phyloP scores from a whole-genome alignment of 2,329 filamentous ascomycete genomes.

The Phialophora chinensis region DNA sequence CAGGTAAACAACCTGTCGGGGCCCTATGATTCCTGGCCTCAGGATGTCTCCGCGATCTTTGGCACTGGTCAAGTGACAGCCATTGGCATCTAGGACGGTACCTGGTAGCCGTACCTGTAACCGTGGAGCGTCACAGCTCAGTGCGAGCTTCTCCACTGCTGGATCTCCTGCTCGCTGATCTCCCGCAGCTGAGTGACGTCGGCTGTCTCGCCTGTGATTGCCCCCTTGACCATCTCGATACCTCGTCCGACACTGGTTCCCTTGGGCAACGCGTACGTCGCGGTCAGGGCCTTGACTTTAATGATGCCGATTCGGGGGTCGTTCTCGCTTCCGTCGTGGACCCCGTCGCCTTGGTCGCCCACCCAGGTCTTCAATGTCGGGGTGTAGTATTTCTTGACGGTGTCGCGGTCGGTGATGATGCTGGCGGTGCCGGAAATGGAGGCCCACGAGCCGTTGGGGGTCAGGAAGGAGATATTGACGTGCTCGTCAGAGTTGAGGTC shows the following conservation, averaged over 20 bases:
- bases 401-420: constrained; percentile 71
- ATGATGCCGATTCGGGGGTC: constrained; percentile 86
- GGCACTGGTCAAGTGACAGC: neutral
- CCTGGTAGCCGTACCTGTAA: neutral
- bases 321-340: constrained; percentile 78
- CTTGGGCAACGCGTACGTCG: constrained; percentile 71
- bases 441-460: constrained; percentile 79
- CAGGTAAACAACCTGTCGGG: too few species aligned
- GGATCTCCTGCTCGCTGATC: constrained; percentile 69
- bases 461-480: constrained; percentile 83
- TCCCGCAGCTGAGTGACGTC: constrained; percentile 78
- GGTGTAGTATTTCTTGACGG: constrained; percentile 77
- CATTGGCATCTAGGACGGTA: too few species aligned
- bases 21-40: too few species aligned
- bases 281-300: constrained; percentile 72
- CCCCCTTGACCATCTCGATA: constrained; percentile 76
- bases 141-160: constrained; percentile 29
- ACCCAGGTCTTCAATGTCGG: constrained; percentile 80
- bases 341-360: constrained; percentile 81
- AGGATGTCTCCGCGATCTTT: too few species aligned
- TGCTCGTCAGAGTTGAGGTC: constrained; percentile 75
- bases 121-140: neutral
- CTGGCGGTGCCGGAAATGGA: constrained; percentile 76
- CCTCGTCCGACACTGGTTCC: constrained; percentile 69
- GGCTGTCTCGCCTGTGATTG: constrained; percentile 73